A percentile compares a stretch with the other conserved stretches of the same genome.
Evolutionary conservation across 2,329 filamentous ascomycete genomes (phyloP).

Genomic region (Acrocalymma vagum): DNA sequence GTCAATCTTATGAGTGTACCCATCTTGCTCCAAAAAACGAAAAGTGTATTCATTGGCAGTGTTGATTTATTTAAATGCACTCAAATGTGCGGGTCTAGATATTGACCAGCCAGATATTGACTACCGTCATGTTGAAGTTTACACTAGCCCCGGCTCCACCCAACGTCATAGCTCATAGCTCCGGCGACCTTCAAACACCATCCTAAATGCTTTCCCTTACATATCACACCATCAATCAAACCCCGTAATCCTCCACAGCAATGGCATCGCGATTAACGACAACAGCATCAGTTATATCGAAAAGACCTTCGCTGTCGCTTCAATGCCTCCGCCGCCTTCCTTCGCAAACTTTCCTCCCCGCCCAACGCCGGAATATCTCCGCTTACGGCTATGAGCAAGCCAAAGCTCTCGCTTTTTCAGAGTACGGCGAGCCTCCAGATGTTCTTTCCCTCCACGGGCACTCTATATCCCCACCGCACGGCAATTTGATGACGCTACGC

Average conservation of each 20-base stretch:
- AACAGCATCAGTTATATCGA: constrained; percentile 22
- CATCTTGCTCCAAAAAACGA: no score
- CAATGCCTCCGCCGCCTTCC: constrained; percentile 30
- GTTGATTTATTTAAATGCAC: no score
- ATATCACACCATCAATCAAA: constrained; percentile 6
- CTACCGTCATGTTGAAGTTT: constrained; percentile 3
- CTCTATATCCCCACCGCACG: constrained; percentile 79
- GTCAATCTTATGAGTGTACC: no score
- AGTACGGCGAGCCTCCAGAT: constrained; percentile 77
- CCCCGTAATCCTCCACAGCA: constrained; percentile 6
- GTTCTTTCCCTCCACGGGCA: constrained; percentile 76
- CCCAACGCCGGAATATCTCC: constrained; percentile 58
- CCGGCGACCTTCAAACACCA: constrained; percentile 12
- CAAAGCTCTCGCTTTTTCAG: constrained; percentile 79
- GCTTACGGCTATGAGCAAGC: constrained; percentile 84
- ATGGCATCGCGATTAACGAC: constrained; percentile 37
- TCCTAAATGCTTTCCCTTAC: constrained; percentile 9
- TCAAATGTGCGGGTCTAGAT: no score
- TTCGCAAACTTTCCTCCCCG: constrained; percentile 10
- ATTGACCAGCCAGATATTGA: no score
- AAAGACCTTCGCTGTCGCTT: constrained; percentile 5
- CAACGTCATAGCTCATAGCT: constrained; percentile 38
- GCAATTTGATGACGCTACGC: constrained; percentile 77
- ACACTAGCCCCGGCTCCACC: constrained; percentile 28
- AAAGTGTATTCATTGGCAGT: no score